Conservation (phyloP, 2,329 filamentous ascomycete species). For the Didymosphaeria variabile region DNA sequence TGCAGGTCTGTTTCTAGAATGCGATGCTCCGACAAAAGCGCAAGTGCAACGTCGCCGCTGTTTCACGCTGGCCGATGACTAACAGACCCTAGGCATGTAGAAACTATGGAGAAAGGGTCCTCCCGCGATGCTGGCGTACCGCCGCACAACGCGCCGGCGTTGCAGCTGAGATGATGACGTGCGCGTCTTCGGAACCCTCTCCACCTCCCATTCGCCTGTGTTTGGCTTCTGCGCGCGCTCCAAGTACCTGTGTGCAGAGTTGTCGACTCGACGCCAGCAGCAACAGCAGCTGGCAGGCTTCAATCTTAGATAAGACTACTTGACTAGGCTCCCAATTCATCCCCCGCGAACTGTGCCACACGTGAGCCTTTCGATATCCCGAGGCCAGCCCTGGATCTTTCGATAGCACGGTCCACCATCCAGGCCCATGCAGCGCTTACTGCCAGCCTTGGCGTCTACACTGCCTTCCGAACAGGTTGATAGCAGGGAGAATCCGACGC, state of each 20-base stretch:
- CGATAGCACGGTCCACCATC: slow-evolving; percentile 15
- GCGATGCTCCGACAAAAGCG: background rate
- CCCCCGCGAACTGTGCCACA: background rate
- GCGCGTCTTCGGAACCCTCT: background rate
- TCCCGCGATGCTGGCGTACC: slow-evolving; percentile 7
- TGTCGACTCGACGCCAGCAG: background rate
- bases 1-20: background rate
- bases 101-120: slow-evolving; percentile 17
- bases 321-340: background rate
- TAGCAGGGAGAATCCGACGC: background rate
- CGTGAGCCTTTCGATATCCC: background rate
- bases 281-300: background rate
- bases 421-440: slow-evolving; percentile 1
- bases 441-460: background rate
- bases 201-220: background rate
- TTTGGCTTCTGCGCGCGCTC: background rate
- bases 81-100: background rate
- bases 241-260: background rate
- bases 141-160: slow-evolving; percentile 12
- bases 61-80: slow-evolving; percentile 6
- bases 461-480: background rate
- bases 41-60: slow-evolving; percentile 11
- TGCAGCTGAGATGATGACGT: slow-evolving; percentile 13
- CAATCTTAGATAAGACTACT: slow-evolving; percentile 7
- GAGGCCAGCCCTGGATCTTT: background rate